Evolutionary conservation across 495 filamentous ascomycete species (phyloP).

Genomic region (Trichoderma virens): DNA sequence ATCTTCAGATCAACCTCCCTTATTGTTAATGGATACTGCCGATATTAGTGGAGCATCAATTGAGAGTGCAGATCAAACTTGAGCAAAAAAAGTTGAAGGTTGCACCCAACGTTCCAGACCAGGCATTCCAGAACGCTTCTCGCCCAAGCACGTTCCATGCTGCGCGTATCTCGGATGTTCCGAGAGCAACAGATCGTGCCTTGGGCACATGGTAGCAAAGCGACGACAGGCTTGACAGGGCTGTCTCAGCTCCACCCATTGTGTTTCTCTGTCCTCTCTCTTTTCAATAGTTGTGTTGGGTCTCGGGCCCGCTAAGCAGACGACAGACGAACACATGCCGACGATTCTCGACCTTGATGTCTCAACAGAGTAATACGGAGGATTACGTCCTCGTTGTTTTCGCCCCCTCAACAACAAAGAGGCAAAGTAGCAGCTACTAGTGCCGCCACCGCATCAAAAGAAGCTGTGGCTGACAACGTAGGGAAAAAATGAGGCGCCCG

Average conservation of each 20-base stretch:
- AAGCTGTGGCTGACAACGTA: neutral
- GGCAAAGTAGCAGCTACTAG: neutral
- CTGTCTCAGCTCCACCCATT: neutral
- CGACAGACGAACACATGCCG: neutral
- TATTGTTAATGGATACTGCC: neutral
- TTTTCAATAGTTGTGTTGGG: neutral
- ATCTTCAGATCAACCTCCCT: neutral
- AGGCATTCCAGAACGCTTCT: constrained; percentile 3
- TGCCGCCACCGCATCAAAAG: neutral
- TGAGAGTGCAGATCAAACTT: neutral
- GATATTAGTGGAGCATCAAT: neutral
- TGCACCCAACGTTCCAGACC: constrained; percentile 1
- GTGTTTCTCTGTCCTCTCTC: neutral
- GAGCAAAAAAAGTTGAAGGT: neutral
- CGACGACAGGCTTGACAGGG: neutral
- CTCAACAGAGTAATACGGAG: neutral
- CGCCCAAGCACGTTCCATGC: neutral
- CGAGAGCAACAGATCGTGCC: neutral
- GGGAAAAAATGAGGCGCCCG: neutral
- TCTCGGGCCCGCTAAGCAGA: neutral
- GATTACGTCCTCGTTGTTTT: neutral
- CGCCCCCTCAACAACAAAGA: neutral
- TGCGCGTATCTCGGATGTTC: neutral
- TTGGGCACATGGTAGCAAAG: neutral
- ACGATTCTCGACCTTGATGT: neutral